Conservation (phyloP, 139 green algal genomes). For the Chlorella vulgaris region DNA sequence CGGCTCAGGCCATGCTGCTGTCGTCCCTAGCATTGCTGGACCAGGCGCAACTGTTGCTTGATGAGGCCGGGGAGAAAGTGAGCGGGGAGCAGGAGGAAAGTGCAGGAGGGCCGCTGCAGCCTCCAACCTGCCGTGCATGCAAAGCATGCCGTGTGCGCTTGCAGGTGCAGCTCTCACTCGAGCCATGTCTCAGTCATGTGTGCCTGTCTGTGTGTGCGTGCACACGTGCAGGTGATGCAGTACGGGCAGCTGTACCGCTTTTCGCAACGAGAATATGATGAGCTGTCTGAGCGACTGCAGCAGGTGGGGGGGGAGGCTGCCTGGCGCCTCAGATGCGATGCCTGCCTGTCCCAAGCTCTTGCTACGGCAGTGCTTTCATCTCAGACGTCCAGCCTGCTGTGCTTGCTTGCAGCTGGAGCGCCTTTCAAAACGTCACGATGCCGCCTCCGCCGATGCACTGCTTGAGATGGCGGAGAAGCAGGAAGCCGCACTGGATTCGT, state of each 20-base stretch:
- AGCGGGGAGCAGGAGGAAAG: background rate
- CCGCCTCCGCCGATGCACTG: slow-evolving; percentile 54
- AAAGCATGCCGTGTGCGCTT: background rate
- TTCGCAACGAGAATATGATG: slow-evolving; percentile 55
- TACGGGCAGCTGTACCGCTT: slow-evolving; percentile 53
- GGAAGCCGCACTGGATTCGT: slow-evolving; percentile 53
- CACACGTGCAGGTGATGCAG: slow-evolving; percentile 30
- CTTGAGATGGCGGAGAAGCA: slow-evolving; percentile 44
- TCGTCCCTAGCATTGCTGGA: slow-evolving; percentile 35
- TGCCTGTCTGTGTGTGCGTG: too few species aligned
- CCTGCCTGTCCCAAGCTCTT: background rate
- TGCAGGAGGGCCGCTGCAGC: too few species aligned
- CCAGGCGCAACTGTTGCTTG: slow-evolving; percentile 43
- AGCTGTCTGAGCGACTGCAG: slow-evolving; percentile 40
- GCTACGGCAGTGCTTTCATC: background rate
- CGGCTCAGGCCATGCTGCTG: slow-evolving; percentile 42
- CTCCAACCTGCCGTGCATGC: too few species aligned
- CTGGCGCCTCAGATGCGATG: background rate
- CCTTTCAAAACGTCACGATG: slow-evolving; percentile 56
- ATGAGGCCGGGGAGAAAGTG: slow-evolving; percentile 15
- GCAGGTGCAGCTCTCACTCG: too few species aligned
- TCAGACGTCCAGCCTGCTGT: background rate
- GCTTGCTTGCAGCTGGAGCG: slow-evolving; percentile 37
- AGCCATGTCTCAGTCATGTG: too few species aligned
- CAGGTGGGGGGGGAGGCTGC: background rate